phyloP scores from a whole-genome alignment of 257 asterid species.

The Plantago major region DNA sequence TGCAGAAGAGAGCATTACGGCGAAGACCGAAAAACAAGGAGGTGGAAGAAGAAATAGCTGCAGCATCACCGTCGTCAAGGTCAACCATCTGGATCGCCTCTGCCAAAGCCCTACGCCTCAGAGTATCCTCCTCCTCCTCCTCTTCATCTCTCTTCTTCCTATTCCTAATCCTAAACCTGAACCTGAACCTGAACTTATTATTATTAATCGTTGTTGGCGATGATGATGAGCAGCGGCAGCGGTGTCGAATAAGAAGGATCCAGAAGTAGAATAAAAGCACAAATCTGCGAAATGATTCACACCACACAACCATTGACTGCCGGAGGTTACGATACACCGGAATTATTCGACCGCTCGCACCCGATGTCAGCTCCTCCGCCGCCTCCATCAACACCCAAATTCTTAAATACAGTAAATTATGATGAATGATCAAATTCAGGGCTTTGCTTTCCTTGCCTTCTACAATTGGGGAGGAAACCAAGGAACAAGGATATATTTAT shows the following conservation, averaged over 20 bases:
- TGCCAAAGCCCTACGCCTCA: constrained; percentile 87
- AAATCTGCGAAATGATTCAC: constrained; percentile 36
- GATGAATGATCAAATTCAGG: too few species aligned
- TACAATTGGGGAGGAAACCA: too few species aligned
- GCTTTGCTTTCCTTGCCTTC: too few species aligned
- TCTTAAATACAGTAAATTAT: too few species aligned
- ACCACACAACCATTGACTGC: constrained; percentile 53
- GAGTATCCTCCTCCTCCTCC: constrained; percentile 96
- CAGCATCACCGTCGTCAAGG: too few species aligned
- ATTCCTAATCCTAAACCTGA: too few species aligned
- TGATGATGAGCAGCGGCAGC: constrained; percentile 44
- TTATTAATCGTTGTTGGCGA: too few species aligned
- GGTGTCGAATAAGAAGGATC: constrained; percentile 65
- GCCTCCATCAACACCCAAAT: too few species aligned
- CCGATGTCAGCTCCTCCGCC: constrained; percentile 95
- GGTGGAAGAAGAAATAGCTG: too few species aligned
- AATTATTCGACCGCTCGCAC: constrained; percentile 94
- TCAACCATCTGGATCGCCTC: constrained; percentile 74
- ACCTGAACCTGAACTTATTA: too few species aligned
- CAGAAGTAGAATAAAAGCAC: constrained; percentile 50
- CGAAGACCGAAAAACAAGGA: constrained; percentile 68
- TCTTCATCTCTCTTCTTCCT: too few species aligned
- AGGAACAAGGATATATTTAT: too few species aligned
- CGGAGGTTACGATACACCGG: constrained; percentile 74
- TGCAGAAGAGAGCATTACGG: constrained; percentile 81